Conservation (phyloP, 2,329 filamentous ascomycete species). For the Penicillium capsulatum region DNA sequence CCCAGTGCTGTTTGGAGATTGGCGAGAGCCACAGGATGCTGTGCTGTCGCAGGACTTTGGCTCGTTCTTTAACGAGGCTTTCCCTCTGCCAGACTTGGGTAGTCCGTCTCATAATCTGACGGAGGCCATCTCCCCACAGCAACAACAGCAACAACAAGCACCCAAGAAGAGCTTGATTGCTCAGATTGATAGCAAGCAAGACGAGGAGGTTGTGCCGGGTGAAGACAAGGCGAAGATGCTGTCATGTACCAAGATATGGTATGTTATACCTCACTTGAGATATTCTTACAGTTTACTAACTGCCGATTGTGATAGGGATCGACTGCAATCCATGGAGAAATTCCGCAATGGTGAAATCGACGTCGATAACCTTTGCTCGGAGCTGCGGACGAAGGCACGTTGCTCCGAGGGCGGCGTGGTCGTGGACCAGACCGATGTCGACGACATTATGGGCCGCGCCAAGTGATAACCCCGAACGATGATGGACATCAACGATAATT, state of each 20-base stretch:
- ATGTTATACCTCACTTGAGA: slow-evolving; percentile 42
- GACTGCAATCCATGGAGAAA: slow-evolving; percentile 77
- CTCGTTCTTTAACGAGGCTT: slow-evolving; percentile 69
- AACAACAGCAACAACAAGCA: slow-evolving; percentile 22
- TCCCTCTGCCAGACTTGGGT: slow-evolving; percentile 70
- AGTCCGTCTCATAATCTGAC: slow-evolving; percentile 68
- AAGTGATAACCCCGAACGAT: slow-evolving; percentile 16
- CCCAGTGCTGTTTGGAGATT: slow-evolving; percentile 84
- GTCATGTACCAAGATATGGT: slow-evolving; percentile 92
- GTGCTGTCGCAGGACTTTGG: slow-evolving; percentile 70
- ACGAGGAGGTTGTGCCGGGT: slow-evolving; percentile 63
- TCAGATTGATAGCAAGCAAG: slow-evolving; percentile 66
- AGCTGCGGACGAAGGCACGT: slow-evolving; percentile 91
- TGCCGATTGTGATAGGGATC: slow-evolving; percentile 67
- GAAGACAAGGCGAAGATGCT: slow-evolving; percentile 62
- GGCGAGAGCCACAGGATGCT: slow-evolving; percentile 83
- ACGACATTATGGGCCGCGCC: slow-evolving; percentile 61
- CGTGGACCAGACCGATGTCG: slow-evolving; percentile 83
- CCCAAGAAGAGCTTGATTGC: slow-evolving; percentile 68
- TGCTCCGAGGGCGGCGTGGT: slow-evolving; percentile 86
- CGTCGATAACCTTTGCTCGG: slow-evolving; percentile 84
- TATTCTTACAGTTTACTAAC: slow-evolving; percentile 41
- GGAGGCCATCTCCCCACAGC: slow-evolving; percentile 34
- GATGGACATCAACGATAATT: slow-evolving; percentile 2
- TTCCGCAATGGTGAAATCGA: slow-evolving; percentile 90